Evolutionary conservation across 2,329 filamentous ascomycete species (phyloP).

Genomic region (Penicillium hesseltinei): DNA sequence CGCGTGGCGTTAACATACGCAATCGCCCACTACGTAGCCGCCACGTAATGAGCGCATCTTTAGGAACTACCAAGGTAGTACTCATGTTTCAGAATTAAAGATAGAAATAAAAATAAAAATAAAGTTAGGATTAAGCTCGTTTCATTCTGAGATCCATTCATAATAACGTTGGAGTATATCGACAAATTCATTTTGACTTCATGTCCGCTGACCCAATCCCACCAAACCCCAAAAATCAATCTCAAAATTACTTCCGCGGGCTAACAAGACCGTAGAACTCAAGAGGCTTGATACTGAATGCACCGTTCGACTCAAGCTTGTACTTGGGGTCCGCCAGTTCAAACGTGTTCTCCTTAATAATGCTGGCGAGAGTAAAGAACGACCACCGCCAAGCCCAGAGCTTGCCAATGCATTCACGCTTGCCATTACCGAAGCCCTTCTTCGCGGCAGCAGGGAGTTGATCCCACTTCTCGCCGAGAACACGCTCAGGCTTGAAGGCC

Average conservation of each 20-base stretch:
- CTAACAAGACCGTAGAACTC: constrained; percentile 36
- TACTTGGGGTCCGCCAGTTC: constrained; percentile 56
- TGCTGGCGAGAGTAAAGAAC: constrained; percentile 57
- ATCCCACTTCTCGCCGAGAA: constrained; percentile 67
- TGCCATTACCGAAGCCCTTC: constrained; percentile 71
- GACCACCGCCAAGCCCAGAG: constrained; percentile 72
- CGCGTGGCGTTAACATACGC: constrained; percentile 8
- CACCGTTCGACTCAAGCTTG: constrained; percentile 44
- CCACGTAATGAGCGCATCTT: neutral
- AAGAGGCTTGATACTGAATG: constrained; percentile 53
- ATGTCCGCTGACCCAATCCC: neutral
- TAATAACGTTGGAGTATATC: constrained; percentile 2
- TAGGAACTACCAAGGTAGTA: no score
- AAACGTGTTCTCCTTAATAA: constrained; percentile 69
- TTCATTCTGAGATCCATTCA: neutral
- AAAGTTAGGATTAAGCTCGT: neutral
- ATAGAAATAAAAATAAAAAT: neutral
- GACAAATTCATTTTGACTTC: constrained; percentile 7
- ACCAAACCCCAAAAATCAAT: neutral
- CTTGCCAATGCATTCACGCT: constrained; percentile 67
- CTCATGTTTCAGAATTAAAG: neutral
- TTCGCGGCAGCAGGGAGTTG: constrained; percentile 60
- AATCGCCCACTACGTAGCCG: neutral
- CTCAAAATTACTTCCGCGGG: constrained; percentile 13
- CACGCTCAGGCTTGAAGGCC: constrained; percentile 68